phyloP scores from a whole-genome alignment of 1,284 basidiomycete species.

The Paramarasmius palmivorus region DNA sequence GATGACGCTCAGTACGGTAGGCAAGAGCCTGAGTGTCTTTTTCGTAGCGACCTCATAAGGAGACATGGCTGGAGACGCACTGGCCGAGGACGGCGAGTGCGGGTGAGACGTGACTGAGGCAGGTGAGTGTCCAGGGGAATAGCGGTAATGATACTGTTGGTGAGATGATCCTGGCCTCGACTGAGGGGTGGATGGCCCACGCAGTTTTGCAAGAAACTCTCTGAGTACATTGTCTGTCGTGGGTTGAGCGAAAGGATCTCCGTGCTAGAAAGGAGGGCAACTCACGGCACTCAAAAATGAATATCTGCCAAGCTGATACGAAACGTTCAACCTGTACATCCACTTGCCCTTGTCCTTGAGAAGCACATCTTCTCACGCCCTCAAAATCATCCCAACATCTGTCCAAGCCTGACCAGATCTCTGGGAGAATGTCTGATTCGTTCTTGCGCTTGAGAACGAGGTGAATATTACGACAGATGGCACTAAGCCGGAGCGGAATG shows the following conservation, averaged over 20 bases:
- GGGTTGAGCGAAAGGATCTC: conserved; percentile 6
- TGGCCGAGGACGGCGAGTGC: conserved; percentile 50
- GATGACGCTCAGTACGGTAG: conserved; percentile 45
- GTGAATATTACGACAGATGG: conserved; percentile 76
- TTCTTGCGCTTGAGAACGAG: conserved; percentile 56
- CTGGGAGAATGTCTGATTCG: conserved; percentile 60
- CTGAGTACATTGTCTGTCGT: conserved; percentile 63
- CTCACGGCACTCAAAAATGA: conserved; percentile 80
- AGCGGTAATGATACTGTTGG: conserved; percentile 23
- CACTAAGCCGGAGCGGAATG: conserved; percentile 68
- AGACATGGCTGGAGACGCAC: conserved; percentile 41
- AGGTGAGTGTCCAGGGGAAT: conserved; percentile 28
- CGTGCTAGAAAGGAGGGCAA: conserved; percentile 20
- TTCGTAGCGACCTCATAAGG: conserved; percentile 12
- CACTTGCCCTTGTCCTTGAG: conserved; percentile 41
- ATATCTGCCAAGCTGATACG: conserved; percentile 72
- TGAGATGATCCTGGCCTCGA: conserved; percentile 21
- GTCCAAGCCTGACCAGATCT: conserved; percentile 82
- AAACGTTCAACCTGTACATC: conserved; percentile 62
- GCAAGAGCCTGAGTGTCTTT: conserved; percentile 21
- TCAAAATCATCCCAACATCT: conserved; percentile 83
- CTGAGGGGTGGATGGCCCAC: conserved; percentile 7
- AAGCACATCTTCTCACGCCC: conserved; percentile 44
- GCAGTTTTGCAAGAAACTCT: conserved; percentile 36
- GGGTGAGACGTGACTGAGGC: conserved; percentile 28